These are phyloP conservation scores for Curvularia sp. DNA, from an alignment of 2,329 filamentous ascomycete species.

Conservation along the genomic window DNA sequence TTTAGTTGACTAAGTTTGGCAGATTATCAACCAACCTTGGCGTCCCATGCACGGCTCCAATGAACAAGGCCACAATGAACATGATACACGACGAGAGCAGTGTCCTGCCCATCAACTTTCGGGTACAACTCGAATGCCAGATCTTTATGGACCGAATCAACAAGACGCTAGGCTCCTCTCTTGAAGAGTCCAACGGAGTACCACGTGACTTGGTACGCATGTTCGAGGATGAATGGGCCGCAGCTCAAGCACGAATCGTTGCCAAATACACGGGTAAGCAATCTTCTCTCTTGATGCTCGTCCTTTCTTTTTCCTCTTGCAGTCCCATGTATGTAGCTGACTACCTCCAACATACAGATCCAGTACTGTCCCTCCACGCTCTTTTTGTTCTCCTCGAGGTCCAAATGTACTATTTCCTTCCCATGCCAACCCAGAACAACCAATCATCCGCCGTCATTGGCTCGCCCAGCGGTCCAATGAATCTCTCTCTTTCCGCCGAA, in stretches of 20 bases:
- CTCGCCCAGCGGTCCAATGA: neutral
- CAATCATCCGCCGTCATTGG: neutral
- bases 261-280: neutral
- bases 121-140: neutral
- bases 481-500: neutral
- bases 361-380: neutral
- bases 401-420: neutral
- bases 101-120: neutral
- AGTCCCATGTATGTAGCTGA: neutral
- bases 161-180: neutral
- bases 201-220: neutral
- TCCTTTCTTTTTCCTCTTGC: neutral
- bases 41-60: neutral
- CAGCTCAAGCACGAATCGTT: neutral
- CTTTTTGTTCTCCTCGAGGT: slow-evolving; percentile 1
- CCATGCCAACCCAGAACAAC: neutral
- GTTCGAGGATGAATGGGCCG: slow-evolving; percentile 1
- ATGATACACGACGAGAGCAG: neutral
- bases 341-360: neutral
- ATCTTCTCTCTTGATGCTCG: neutral
- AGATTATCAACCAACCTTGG: neutral
- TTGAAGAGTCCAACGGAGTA: slow-evolving; percentile 1
- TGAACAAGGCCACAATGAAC: slow-evolving; percentile 1
- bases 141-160: neutral
- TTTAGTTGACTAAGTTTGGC: neutral